These are phyloP conservation scores for Talaromyces wortmannii DNA, from an alignment of 495 filamentous ascomycete species.

Conservation along the genomic window DNA sequence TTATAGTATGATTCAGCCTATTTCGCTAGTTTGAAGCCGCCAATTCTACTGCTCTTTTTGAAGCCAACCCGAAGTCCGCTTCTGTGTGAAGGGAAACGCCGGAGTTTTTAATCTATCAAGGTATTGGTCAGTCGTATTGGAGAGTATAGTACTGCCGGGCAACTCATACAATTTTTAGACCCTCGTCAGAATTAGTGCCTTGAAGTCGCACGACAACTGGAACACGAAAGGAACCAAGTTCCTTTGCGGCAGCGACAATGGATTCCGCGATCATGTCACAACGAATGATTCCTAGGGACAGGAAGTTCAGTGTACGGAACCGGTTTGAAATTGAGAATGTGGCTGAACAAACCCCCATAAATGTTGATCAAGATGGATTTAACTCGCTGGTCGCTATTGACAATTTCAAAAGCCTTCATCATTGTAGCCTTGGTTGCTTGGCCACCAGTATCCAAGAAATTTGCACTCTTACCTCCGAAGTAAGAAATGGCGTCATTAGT, in stretches of 20 bases:
- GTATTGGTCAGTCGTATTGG: too few species aligned
- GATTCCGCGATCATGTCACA: constrained; percentile 30
- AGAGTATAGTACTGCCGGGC: too few species aligned
- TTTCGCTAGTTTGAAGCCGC: too few species aligned
- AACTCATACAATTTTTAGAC: too few species aligned
- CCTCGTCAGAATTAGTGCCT: constrained; percentile 22
- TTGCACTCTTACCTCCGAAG: constrained; percentile 21
- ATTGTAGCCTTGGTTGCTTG: constrained; percentile 19
- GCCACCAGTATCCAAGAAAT: constrained; percentile 26
- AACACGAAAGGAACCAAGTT: constrained; percentile 14
- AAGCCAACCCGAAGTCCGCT: too few species aligned
- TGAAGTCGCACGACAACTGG: constrained; percentile 25
- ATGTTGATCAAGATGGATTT: constrained; percentile 23
- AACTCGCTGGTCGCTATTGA: constrained; percentile 13
- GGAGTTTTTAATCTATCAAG: too few species aligned
- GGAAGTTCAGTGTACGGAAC: background rate
- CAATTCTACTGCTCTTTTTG: too few species aligned
- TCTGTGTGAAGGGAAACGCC: too few species aligned
- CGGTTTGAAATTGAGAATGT: too few species aligned
- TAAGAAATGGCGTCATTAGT: constrained; percentile 24
- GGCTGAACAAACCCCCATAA: constrained; percentile 23
- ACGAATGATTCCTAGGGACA: constrained; percentile 20
- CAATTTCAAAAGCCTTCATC: constrained; percentile 20
- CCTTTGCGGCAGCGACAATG: constrained; percentile 17
- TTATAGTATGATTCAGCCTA: too few species aligned